Conservation (phyloP, 2,329 filamentous ascomycete genomes). For the Colletotrichum sp. region DNA sequence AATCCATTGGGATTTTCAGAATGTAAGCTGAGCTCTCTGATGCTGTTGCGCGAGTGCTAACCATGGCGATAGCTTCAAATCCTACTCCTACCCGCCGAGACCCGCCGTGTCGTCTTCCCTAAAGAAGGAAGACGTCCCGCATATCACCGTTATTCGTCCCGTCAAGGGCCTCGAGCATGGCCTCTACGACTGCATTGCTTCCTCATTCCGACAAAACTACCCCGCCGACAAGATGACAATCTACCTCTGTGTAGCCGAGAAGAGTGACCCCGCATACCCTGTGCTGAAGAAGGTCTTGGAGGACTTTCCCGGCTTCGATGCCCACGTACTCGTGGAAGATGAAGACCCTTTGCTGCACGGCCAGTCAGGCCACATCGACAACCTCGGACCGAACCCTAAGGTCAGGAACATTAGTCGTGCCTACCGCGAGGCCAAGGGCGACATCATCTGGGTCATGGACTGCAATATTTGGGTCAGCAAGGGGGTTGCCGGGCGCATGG, state of each 20-base stretch:
- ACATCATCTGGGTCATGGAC: conserved; percentile 93
- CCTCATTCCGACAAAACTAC: conserved; percentile 84
- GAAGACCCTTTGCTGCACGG: conserved; percentile 76
- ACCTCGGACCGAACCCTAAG: conserved; percentile 95
- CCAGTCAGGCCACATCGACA: conserved; percentile 50
- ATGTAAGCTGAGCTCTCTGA: conserved; percentile 46
- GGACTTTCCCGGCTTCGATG: conserved; percentile 77
- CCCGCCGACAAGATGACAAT: conserved; percentile 78
- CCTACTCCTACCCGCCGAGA: conserved; percentile 56
- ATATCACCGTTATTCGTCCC: conserved; percentile 90
- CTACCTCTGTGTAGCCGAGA: conserved; percentile 80
- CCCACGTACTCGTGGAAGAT: conserved; percentile 77
- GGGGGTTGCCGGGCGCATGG: conserved; percentile 84
- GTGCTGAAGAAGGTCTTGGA: conserved; percentile 73
- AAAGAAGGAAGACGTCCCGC: conserved; percentile 65
- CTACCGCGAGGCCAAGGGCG: conserved; percentile 85
- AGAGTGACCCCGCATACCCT: conserved; percentile 77
- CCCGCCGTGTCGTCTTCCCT: conserved; percentile 57
- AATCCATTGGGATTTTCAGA: conserved; percentile 60
- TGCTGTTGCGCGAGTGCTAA: not conserved
- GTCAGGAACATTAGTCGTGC: conserved; percentile 95
- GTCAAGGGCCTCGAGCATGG: conserved; percentile 91
- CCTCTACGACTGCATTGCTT: conserved; percentile 90
- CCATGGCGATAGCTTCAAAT: conserved; percentile 47
- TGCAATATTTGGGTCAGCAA: conserved; percentile 93